phyloP scores from a whole-genome alignment of 2,329 filamentous ascomycete species.

The Phaeomoniella chlamydospora region DNA sequence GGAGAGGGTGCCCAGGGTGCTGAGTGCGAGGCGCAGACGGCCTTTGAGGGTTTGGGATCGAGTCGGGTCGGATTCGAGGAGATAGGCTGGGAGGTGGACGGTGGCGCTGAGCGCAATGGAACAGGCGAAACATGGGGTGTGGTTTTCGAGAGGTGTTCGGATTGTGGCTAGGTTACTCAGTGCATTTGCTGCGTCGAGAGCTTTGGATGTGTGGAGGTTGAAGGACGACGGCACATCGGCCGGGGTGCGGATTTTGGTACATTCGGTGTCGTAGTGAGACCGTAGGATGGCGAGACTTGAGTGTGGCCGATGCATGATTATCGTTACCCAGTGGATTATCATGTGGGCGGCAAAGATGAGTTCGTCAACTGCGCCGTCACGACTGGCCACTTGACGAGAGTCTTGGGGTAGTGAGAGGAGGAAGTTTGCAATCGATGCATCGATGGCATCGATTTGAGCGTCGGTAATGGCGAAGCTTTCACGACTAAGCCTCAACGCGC shows the following conservation, averaged over 20 bases:
- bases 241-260: slow-evolving; percentile 36
- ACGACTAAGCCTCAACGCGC: slow-evolving; percentile 63
- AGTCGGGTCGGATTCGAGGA: slow-evolving; percentile 29
- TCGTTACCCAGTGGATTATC: slow-evolving; percentile 34
- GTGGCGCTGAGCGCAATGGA: slow-evolving; percentile 65
- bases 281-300: slow-evolving; percentile 51
- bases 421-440: slow-evolving; percentile 55
- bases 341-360: slow-evolving; percentile 23
- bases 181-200: slow-evolving; percentile 62
- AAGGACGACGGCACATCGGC: slow-evolving; percentile 13
- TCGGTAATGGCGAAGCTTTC: slow-evolving; percentile 44
- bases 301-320: slow-evolving; percentile 66
- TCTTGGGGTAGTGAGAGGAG: slow-evolving; percentile 59
- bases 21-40: slow-evolving; percentile 15
- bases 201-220: slow-evolving; percentile 56
- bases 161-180: slow-evolving; percentile 54
- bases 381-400: slow-evolving; percentile 56
- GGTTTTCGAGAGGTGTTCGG: slow-evolving; percentile 44
- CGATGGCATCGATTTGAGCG: slow-evolving; percentile 36
- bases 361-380: slow-evolving; percentile 62
- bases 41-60: slow-evolving; percentile 13
- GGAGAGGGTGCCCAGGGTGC: slow-evolving; percentile 14
- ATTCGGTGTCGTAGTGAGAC: slow-evolving; percentile 50
- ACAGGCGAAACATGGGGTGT: slow-evolving; percentile 76
- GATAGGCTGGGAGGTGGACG: slow-evolving; percentile 70